phyloP scores from a whole-genome alignment of 805 yeast species.

The Yamadazyma ubonensis region DNA sequence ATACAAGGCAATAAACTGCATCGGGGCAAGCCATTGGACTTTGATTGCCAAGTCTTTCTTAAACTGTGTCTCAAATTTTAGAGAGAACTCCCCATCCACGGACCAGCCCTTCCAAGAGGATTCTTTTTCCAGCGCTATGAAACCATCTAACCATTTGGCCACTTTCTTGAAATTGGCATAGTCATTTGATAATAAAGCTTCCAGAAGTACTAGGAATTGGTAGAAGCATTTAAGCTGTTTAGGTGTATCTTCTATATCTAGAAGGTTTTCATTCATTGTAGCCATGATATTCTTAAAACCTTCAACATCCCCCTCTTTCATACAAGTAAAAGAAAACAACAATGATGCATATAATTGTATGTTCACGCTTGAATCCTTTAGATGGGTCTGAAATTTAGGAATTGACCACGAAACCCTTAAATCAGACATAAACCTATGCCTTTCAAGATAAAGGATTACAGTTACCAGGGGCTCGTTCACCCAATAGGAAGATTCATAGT shows the following conservation, averaged over 20 bases:
- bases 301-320: neutral
- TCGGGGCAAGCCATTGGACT: constrained; percentile 3
- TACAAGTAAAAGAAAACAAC: neutral
- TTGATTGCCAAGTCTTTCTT: neutral
- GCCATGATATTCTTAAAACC: neutral
- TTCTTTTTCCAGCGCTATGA: too few relatives aligned
- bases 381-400: neutral
- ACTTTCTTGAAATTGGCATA: too few relatives aligned
- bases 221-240: too few relatives aligned
- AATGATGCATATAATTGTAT: constrained; percentile 1
- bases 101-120: too few relatives aligned
- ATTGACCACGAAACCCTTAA: neutral
- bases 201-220: neutral
- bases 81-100: too few relatives aligned
- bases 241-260: too few relatives aligned
- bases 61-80: too few relatives aligned
- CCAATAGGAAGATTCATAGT: too few relatives aligned
- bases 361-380: neutral
- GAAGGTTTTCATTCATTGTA: too few relatives aligned
- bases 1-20: constrained; percentile 3
- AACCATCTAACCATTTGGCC: too few relatives aligned
- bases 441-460: neutral
- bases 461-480: neutral
- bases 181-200: too few relatives aligned
- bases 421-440: constrained; percentile 1